Base-by-base conservation (phyloP, 192 early-diverging fungal genomes). In the Entophlyctis luteolus region DNA sequence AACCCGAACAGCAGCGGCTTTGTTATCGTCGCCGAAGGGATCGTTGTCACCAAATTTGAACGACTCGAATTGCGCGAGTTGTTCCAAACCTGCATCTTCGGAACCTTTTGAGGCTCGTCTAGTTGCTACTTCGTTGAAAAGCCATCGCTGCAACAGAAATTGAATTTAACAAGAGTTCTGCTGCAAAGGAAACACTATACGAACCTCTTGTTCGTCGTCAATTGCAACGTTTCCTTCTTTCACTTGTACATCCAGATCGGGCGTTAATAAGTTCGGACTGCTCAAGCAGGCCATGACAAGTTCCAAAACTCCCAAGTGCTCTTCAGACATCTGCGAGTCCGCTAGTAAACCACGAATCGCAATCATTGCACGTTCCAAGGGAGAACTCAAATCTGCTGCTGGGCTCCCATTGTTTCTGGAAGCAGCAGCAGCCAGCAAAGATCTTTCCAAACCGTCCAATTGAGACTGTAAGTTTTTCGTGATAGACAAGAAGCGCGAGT, bases 331-430 rank as follows among this genome's bases (percentile, higher is more conserved):
- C 25, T 25, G 22, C 3, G 79, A 67, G 31, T 62, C 68, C 10
- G 74, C 66, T 74, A 84, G 65, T 55, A 84, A 48, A n/a, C 59
- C 45, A 42, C 77, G 73, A 36, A 80, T 45, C 8, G 68, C 68
- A 27, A 73, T 35, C 54, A 81, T 84, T 2, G 82, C 79, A 49
- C 82, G 82, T 50, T 84, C 82, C 18, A 84, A 65, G 10, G 82
- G 82, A 18, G 79, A 82, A 34, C 82, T 80, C 48, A 84, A 57
- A 56, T 84, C 82, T 23, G 78, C 82, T 1, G 59, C 22, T 46
- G 67, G 36, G 6, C 35, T 20, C 23, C 48, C 37, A 25, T 46
- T 56, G 46, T 82, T 75, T 32, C 68, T 60, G 22, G 75, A 71
- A 3, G 47, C 65, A 48, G 48, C 76, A n/a, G 63, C 45, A 23